Base-by-base conservation (phyloP, 495 filamentous ascomycete genomes). In the Melanomma pulvis-pyrius region DNA sequence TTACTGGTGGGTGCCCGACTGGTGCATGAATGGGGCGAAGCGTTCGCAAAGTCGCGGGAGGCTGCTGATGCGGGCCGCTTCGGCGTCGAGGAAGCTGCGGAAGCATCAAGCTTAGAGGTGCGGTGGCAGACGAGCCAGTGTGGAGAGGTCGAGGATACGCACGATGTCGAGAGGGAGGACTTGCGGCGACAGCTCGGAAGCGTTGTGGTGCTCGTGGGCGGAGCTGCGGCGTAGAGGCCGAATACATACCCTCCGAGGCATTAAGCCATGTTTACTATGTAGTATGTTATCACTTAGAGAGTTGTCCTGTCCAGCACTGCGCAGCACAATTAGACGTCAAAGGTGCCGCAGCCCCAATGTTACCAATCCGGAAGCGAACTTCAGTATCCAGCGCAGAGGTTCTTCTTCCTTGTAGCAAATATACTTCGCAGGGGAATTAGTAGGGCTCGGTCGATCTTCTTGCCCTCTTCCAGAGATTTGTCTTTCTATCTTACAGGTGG, bases 101-200 rank as follows among this genome's bases (percentile, higher is more conserved):
- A 85, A 75, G 86, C 92, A 25, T 87, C 88, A 3, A 96, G 85
- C 67, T 68, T 94, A 22, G 94, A 98, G 81, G 91, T 97, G 19
- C 82, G 83, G 67, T 97, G 91, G 88, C 94, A 98, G 83, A 96
- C 89, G 5, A 79, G 85, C 17, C 83, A 87, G 79, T 98, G 94
- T 92, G 94, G 94, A 1, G 92, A 96, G 80, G 94, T 98, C 2
- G 96, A 98, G 77, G 94, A 98, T 79, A 96, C 92, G 44, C 96
- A 98, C 78, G 94, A 98, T 85, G 94, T 98, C 1, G 88, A 96
- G 71, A 92, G 87, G 76, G 94, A 96, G 78, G 94, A 98, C 79
- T 46, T 98, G 69, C 84, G 83, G 76, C 83, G 94, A 68, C 94
- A 97, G 79, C 76, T 98, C 63, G 94, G 93, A 21, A 93, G 90